These are phyloP conservation scores for Fomitopsis schrenkii DNA, from an alignment of 1,284 basidiomycete species.

Conservation along the genomic window DNA sequence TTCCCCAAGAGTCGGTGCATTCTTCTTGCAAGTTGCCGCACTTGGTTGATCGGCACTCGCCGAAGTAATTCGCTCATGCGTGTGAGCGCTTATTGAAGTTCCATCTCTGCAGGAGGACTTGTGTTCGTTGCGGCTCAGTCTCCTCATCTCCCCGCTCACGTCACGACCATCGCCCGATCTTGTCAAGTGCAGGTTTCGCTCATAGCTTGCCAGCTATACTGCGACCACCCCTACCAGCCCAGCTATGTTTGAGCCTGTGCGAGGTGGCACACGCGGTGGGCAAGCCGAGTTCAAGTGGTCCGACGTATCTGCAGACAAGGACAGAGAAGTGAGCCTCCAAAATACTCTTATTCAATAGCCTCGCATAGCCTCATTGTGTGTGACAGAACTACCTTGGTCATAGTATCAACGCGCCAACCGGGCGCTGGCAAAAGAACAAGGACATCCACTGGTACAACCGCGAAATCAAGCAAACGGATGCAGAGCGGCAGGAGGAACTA, in stretches of 20 bases:
- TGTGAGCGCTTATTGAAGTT: no score
- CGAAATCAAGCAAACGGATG: slow-evolving; percentile 42
- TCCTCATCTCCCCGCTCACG: no score
- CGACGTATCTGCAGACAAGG: slow-evolving; percentile 87
- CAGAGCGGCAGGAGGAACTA: slow-evolving; percentile 66
- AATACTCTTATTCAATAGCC: neutral
- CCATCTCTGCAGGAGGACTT: no score
- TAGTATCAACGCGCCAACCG: slow-evolving; percentile 88
- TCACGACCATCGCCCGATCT: neutral
- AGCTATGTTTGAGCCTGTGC: slow-evolving; percentile 74
- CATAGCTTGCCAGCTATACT: neutral
- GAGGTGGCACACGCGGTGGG: slow-evolving; percentile 84
- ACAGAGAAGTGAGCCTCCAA: slow-evolving; percentile 64
- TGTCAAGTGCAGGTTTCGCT: no score
- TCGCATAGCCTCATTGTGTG: neutral
- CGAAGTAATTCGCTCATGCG: no score
- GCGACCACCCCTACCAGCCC: no score
- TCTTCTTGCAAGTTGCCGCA: no score
- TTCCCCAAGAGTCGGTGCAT: no score
- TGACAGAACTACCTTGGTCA: slow-evolving; percentile 85
- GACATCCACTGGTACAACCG: slow-evolving; percentile 92
- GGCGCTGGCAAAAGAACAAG: slow-evolving; percentile 94
- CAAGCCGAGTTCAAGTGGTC: slow-evolving; percentile 92
- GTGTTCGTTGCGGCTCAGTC: no score
- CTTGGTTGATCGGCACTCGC: no score